Evolutionary conservation across 2,329 filamentous ascomycete genomes (phyloP).

Genomic region (Cercospora berteroae): DNA sequence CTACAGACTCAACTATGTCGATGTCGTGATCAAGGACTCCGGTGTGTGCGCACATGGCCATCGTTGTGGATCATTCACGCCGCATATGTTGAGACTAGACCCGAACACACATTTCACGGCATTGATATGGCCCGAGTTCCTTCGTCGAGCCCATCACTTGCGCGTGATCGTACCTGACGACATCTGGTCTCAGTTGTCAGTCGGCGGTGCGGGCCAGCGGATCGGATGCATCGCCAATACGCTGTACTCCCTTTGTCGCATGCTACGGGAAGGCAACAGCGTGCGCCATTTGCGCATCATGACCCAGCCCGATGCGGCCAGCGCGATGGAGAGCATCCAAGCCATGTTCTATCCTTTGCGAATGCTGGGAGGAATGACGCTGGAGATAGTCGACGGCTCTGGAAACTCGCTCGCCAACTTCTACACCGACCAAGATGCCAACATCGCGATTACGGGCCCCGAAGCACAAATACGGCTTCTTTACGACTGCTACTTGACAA

Average conservation of each 20-base stretch:
- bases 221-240: not conserved
- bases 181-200: not conserved
- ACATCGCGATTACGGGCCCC: not conserved
- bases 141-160: conserved; percentile 15
- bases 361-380: not conserved
- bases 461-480: not conserved
- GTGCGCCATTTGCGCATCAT: not conserved
- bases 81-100: not conserved
- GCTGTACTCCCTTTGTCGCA: conserved; percentile 9
- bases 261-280: not conserved
- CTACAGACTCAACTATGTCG: conserved; percentile 49
- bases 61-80: conserved; percentile 5
- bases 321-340: not conserved
- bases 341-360: not conserved
- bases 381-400: not conserved
- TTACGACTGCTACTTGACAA: not conserved
- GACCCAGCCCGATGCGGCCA: not conserved
- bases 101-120: not conserved
- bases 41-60: conserved; percentile 17
- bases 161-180: conserved; percentile 1
- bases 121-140: conserved; percentile 13
- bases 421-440: not conserved
- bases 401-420: not conserved
- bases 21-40: conserved; percentile 40
- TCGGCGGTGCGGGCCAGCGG: not conserved